Evolutionary conservation across 371 early-diverging fungal species (phyloP).

Genomic region (Umbelopsis sp.): DNA sequence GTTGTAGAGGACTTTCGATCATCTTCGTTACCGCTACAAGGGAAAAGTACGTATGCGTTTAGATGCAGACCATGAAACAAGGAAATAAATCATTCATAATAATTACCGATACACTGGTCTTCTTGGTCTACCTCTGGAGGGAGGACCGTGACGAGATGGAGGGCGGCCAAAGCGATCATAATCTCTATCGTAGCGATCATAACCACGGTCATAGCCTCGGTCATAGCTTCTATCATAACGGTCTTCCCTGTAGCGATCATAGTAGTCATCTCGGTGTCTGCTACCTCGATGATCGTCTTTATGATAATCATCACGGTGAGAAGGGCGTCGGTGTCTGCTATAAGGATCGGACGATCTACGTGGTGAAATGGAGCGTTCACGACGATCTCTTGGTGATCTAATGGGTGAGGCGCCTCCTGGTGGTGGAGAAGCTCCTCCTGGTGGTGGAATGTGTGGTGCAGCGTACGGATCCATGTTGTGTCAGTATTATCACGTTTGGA

Average conservation of each 20-base stretch:
- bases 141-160: slow-evolving; percentile 47
- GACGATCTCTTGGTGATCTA: slow-evolving; percentile 35
- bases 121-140: slow-evolving; percentile 57
- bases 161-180: slow-evolving; percentile 37
- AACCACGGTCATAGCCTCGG: slow-evolving; percentile 38
- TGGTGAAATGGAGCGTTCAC: slow-evolving; percentile 58
- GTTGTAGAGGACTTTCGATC: slow-evolving; percentile 68
- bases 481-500: background rate
- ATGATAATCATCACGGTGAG: slow-evolving; percentile 24
- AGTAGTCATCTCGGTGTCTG: slow-evolving; percentile 46
- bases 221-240: slow-evolving; percentile 35
- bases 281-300: slow-evolving; percentile 32
- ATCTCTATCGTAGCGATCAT: slow-evolving; percentile 40
- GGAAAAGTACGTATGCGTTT: background rate
- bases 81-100: background rate
- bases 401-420: slow-evolving; percentile 33
- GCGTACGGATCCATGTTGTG: slow-evolving; percentile 26
- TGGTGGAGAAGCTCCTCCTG: slow-evolving; percentile 26
- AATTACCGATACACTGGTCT: slow-evolving; percentile 60
- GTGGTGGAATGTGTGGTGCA: slow-evolving; percentile 32
- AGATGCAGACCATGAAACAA: background rate
- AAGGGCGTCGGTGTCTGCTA: slow-evolving; percentile 20
- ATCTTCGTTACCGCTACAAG: slow-evolving; percentile 64
- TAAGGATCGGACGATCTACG: slow-evolving; percentile 49
- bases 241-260: slow-evolving; percentile 39